Conservation (phyloP, 176 grass and related monocot species). For the Hordeum vulgare region DNA sequence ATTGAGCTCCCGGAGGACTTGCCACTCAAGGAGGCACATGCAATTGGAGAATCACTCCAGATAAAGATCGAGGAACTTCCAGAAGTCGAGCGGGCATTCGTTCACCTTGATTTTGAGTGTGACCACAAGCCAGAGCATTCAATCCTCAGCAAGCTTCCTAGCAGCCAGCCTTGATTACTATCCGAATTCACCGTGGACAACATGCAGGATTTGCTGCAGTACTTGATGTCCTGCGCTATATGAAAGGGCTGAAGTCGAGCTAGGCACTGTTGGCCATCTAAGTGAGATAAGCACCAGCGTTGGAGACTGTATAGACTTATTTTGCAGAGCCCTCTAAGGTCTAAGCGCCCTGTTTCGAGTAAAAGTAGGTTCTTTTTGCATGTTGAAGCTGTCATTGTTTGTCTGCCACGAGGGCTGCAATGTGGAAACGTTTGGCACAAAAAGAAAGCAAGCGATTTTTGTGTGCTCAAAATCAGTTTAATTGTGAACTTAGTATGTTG, state of each 20-base stretch:
- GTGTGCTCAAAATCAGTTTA: not conserved
- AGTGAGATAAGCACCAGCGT: not conserved
- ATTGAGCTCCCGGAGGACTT: conserved; percentile 96
- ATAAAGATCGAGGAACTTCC: conserved; percentile 89
- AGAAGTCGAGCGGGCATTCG: conserved; percentile 88
- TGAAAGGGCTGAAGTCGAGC: not conserved
- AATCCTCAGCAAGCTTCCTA: conserved; percentile 80
- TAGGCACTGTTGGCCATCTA: not conserved
- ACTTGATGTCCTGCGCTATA: not conserved
- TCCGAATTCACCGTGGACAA: not conserved
- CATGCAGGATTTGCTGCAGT: conserved; percentile 1
- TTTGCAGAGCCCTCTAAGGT: not conserved
- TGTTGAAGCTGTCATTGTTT: not conserved
- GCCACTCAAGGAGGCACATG: conserved; percentile 83
- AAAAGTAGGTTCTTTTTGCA: conserved; percentile 3
- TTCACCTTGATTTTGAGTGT: conserved; percentile 91
- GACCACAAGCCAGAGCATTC: conserved; percentile 87
- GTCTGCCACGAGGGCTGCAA: not conserved
- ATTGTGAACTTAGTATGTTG: not conserved
- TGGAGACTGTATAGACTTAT: conserved; percentile 1
- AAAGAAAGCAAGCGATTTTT: not conserved
- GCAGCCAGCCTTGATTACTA: conserved; percentile 41
- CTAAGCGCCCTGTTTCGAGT: not conserved
- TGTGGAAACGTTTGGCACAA: not conserved
- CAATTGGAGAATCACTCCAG: conserved; percentile 85